Evolutionary conservation across 352 stramenopile genomes (phyloP).

Genomic region (Phytophthora macrochlamydospora): DNA sequence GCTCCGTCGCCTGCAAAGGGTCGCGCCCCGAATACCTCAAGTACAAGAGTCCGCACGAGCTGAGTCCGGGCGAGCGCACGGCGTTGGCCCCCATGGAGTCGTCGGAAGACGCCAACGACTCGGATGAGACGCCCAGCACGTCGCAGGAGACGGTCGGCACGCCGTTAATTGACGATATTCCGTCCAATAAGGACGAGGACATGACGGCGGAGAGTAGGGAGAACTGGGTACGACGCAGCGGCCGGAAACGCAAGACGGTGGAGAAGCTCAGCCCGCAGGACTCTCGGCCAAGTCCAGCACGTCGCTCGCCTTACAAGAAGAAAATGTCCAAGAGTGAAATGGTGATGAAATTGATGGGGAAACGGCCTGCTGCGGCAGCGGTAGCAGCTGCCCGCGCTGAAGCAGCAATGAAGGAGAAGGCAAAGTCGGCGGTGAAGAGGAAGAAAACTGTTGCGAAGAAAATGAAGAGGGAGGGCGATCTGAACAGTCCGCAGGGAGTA

Average conservation of each 20-base stretch:
- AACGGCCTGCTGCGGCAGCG: conserved; percentile 18
- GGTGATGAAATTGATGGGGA: conserved; percentile 12
- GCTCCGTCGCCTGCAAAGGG: neutral
- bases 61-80: conserved; percentile 8
- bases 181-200: neutral
- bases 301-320: conserved; percentile 14
- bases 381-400: conserved; percentile 19
- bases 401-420: conserved; percentile 19
- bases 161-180: neutral
- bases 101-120: neutral
- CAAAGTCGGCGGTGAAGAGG: neutral
- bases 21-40: conserved; percentile 12
- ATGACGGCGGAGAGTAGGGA: neutral
- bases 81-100: neutral
- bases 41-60: conserved; percentile 20
- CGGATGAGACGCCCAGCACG: neutral
- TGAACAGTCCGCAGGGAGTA: conserved; percentile 16
- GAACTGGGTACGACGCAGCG: conserved; percentile 17
- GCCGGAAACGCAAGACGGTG: conserved; percentile 33
- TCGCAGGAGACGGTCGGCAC: conserved; percentile 3
- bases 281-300: too few species aligned
- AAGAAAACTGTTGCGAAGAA: conserved; percentile 10
- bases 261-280: conserved; percentile 23
- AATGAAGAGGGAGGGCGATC: neutral
- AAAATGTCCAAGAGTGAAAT: conserved; percentile 10